These are phyloP conservation scores for Backusella sp. DNA, from an alignment of 192 early-diverging fungal species.

Conservation along the genomic window DNA sequence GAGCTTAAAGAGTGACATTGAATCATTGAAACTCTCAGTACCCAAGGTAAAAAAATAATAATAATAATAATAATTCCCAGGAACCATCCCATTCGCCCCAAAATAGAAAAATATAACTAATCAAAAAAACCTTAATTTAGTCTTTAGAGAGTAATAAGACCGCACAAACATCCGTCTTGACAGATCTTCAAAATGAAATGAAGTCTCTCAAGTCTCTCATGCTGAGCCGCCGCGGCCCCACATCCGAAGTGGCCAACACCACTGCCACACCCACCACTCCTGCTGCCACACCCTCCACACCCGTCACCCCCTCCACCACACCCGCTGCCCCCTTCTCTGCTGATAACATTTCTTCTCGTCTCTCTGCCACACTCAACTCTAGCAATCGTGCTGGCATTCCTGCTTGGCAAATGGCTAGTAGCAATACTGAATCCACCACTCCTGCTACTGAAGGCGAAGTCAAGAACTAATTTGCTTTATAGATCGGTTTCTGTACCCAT, in stretches of 20 bases:
- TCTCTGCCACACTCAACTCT: slow-evolving; percentile 10
- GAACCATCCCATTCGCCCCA: not conserved
- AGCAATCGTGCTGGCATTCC: slow-evolving; percentile 38
- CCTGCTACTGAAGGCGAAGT: not conserved
- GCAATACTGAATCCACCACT: slow-evolving; percentile 9
- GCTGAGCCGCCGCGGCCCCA: slow-evolving; percentile 63
- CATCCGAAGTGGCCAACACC: slow-evolving; percentile 37
- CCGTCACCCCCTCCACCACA: not conserved
- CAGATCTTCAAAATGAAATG: slow-evolving; percentile 90
- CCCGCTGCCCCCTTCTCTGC: not conserved
- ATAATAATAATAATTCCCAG: not conserved
- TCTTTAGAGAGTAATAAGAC: slow-evolving; percentile 75
- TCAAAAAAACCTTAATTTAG: slow-evolving; percentile 31
- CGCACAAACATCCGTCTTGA: slow-evolving; percentile 59
- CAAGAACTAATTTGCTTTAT: not conserved
- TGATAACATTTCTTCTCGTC: slow-evolving; percentile 22
- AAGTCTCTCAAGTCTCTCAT: slow-evolving; percentile 91
- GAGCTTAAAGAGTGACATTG: slow-evolving; percentile 73
- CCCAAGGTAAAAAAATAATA: slow-evolving; percentile 79
- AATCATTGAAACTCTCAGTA: slow-evolving; percentile 67
- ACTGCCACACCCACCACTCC: slow-evolving; percentile 21
- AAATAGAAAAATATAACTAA: not conserved
- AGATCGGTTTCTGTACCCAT: not conserved
- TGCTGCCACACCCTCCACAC: slow-evolving; percentile 36
- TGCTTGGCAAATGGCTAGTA: slow-evolving; percentile 65